A percentile compares a stretch with the other conserved stretches of the same genome.
phyloP scores from a whole-genome alignment of 139 green algal genomes.

The Chlamydomonas sp. region DNA sequence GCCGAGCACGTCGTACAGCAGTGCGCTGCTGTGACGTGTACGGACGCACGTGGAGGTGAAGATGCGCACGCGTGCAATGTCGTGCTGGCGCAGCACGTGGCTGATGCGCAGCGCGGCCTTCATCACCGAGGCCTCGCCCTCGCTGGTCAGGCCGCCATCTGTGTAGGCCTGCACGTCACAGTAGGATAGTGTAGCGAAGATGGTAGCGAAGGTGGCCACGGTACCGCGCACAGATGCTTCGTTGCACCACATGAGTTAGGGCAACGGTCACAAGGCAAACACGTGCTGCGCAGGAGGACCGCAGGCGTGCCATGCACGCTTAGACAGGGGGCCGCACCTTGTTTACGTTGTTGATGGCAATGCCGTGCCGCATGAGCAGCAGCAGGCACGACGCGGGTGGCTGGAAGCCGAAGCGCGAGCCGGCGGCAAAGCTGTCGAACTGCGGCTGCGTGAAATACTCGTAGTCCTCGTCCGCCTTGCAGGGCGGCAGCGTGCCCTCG shows the following conservation, averaged over 20 bases:
- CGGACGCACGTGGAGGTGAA: background rate
- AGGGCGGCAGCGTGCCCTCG: background rate
- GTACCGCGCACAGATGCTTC: no score
- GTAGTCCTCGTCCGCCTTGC: background rate
- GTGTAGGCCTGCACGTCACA: background rate
- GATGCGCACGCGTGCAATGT: background rate
- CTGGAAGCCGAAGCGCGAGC: background rate
- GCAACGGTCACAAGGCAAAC: no score
- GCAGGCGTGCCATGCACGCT: no score
- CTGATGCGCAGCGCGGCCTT: background rate
- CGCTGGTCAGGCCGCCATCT: background rate
- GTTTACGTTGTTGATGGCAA: slow-evolving; percentile 14
- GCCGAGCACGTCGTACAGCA: background rate
- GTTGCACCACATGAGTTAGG: no score
- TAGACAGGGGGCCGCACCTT: background rate
- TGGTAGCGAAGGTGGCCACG: no score
- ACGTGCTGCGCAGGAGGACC: no score
- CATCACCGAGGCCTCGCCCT: background rate
- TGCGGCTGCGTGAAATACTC: slow-evolving; percentile 5
- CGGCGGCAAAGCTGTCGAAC: background rate
- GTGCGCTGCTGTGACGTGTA: background rate
- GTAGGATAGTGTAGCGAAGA: no score
- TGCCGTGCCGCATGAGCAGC: slow-evolving; percentile 4
- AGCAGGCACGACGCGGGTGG: background rate
- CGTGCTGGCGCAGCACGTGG: background rate